Evolutionary conservation across 2,329 filamentous ascomycete genomes (phyloP).

Genomic region (Pleomassaria siparia): DNA sequence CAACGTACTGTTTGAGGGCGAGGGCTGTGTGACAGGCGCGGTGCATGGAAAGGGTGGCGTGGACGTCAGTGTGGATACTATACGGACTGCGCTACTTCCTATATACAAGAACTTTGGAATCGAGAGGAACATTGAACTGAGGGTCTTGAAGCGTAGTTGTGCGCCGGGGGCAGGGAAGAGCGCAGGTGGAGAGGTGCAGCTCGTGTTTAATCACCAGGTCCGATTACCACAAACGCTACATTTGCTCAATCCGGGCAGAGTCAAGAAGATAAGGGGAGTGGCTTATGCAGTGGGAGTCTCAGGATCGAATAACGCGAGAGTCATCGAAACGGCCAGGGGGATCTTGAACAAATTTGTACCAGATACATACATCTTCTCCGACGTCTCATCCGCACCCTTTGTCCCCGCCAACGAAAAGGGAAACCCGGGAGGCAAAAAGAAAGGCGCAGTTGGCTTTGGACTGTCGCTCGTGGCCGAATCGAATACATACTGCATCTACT

Average conservation of each 20-base stretch:
- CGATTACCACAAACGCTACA: conserved; percentile 93
- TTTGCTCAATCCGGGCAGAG: conserved; percentile 76
- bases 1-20: conserved; percentile 85
- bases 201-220: conserved; percentile 91
- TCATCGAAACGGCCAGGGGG: conserved; percentile 88
- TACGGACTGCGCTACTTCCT: conserved; percentile 89
- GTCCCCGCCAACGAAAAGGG: conserved; percentile 71
- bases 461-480: conserved; percentile 89
- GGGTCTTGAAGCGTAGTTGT: conserved; percentile 72
- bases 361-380: conserved; percentile 86
- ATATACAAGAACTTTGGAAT: conserved; percentile 91
- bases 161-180: conserved; percentile 73
- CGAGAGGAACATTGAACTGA: conserved; percentile 78
- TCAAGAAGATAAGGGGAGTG: conserved; percentile 88
- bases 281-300: conserved; percentile 92
- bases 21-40: conserved; percentile 84
- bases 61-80: conserved; percentile 89
- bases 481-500: conserved; percentile 83
- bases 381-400: conserved; percentile 62
- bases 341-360: conserved; percentile 79
- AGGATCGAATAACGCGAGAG: conserved; percentile 88
- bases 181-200: conserved; percentile 88
- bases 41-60: not conserved
- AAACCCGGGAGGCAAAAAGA: conserved; percentile 54
- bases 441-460: conserved; percentile 86